Conservation (phyloP, 306 rosid genomes). For the Medicago lupulina region DNA sequence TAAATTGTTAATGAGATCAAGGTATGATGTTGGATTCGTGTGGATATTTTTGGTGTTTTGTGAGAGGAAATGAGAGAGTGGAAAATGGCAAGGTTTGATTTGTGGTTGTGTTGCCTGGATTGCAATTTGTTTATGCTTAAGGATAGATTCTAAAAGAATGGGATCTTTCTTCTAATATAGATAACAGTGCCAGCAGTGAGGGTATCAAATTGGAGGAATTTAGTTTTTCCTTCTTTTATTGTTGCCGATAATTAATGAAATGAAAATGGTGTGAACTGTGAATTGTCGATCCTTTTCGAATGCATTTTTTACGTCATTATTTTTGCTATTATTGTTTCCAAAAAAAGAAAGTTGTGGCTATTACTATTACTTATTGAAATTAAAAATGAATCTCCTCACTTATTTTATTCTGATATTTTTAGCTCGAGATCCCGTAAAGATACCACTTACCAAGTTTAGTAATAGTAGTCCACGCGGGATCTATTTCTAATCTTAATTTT, state of each 20-base stretch:
- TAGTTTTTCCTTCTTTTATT: neutral
- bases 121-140: constrained; percentile 11
- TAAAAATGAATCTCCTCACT: neutral
- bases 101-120: neutral
- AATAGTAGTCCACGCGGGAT: neutral
- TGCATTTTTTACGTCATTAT: neutral
- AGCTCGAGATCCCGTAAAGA: neutral
- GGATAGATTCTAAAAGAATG: constrained; percentile 43
- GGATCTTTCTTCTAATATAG: constrained; percentile 49
- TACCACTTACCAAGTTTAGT: neutral
- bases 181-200: neutral
- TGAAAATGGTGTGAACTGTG: neutral
- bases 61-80: constrained; percentile 3
- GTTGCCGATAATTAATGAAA: neutral
- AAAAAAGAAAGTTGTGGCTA: too few species aligned
- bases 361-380: neutral
- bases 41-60: neutral
- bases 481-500: neutral
- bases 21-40: constrained; percentile 16
- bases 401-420: neutral
- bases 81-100: constrained; percentile 34
- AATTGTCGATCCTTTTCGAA: neutral
- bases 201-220: neutral
- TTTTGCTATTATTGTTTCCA: too few species aligned
- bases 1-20: constrained; percentile 9